Conservation (phyloP, 805 yeast genomes). For the Scheffersomyces ergatensis region DNA sequence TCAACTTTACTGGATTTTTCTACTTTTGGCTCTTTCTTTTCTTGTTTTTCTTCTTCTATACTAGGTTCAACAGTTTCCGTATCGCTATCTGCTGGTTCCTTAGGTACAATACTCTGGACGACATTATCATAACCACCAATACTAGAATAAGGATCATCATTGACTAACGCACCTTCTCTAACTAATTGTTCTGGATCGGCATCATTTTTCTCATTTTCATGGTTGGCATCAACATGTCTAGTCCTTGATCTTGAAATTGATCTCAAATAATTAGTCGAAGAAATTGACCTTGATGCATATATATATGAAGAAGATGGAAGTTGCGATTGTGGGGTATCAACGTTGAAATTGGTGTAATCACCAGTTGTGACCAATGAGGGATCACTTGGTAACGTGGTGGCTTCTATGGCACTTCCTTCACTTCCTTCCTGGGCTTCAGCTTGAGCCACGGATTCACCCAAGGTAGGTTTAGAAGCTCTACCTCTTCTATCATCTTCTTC, state of each 20-base stretch:
- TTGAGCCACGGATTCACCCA: constrained; percentile 45
- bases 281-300: constrained; percentile 33
- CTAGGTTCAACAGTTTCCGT: constrained; percentile 2
- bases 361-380: constrained; percentile 44
- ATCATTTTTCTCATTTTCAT: constrained; percentile 25
- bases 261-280: constrained; percentile 57
- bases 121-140: constrained; percentile 50
- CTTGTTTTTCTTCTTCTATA: not conserved
- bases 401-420: too few relatives aligned
- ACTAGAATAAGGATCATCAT: constrained; percentile 48
- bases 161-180: constrained; percentile 55
- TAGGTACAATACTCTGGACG: constrained; percentile 42
- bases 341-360: constrained; percentile 45
- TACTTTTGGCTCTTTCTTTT: not conserved
- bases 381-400: constrained; percentile 16
- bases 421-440: constrained; percentile 29
- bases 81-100: constrained; percentile 1
- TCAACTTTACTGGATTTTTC: not conserved
- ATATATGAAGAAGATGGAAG: constrained; percentile 8
- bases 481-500: constrained; percentile 37
- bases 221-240: constrained; percentile 29
- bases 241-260: constrained; percentile 66
- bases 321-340: constrained; percentile 26
- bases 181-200: constrained; percentile 39
- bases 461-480: constrained; percentile 39